Percentiles rank a stretch among this genome's conserved stretches.
Conservation (phyloP, 1,284 basidiomycete genomes). For the Xerocomus nothofagi region DNA sequence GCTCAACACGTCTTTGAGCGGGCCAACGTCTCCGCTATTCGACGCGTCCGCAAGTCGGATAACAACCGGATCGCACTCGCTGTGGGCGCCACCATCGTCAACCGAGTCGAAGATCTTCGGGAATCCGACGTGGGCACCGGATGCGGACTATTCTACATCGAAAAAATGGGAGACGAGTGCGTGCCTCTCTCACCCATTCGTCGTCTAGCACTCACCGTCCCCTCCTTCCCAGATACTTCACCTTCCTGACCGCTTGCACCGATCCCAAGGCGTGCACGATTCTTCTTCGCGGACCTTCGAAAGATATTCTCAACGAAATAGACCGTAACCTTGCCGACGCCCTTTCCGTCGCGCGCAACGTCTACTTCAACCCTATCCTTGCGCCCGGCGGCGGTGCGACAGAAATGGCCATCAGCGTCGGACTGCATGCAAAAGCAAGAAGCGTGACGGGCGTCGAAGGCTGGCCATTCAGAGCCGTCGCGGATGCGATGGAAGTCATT, state of each 20-base stretch:
- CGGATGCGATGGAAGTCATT: conserved; percentile 97
- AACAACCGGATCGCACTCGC: conserved; percentile 98
- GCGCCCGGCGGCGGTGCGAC: conserved; percentile 96
- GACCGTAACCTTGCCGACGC: conserved; percentile 98
- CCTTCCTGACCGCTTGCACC: conserved; percentile 91
- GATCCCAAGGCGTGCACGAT: conserved; percentile 98
- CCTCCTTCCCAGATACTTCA: conserved; percentile 75
- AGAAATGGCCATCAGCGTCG: conserved; percentile 96
- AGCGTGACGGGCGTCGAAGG: conserved; percentile 82
- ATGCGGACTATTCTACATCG: conserved; percentile 94
- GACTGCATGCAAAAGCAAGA: conserved; percentile 82
- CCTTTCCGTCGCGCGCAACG: conserved; percentile 96
- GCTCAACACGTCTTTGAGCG: conserved; percentile 93
- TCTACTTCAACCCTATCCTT: conserved; percentile 91
- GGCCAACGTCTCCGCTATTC: conserved; percentile 88
- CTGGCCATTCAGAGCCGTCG: conserved; percentile 89
- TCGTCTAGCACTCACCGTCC: background rate
- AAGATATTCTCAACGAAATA: conserved; percentile 98
- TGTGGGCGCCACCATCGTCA: conserved; percentile 95
- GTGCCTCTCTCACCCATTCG: conserved; percentile 1
- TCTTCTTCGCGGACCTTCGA: conserved; percentile 95
- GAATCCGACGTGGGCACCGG: conserved; percentile 90
- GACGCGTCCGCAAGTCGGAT: conserved; percentile 96
- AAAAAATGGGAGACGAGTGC: conserved; percentile 97
- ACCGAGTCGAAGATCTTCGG: conserved; percentile 92